phyloP scores from a whole-genome alignment of 2,329 filamentous ascomycete genomes.

The Fusarium beomiforme region DNA sequence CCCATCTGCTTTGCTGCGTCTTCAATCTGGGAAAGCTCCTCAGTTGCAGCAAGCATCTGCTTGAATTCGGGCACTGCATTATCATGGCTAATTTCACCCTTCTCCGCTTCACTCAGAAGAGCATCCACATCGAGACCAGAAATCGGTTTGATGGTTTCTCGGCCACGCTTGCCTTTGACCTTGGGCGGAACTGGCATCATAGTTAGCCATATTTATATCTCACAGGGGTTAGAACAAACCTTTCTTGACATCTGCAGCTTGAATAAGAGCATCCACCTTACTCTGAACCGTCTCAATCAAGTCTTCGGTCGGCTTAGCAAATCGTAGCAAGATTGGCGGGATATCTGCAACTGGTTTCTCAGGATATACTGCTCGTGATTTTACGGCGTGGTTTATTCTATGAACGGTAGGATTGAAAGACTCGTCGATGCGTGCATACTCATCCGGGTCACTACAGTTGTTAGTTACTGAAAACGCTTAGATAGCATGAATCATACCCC shows the following conservation, averaged over 20 bases:
- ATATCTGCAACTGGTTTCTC: slow-evolving; percentile 70
- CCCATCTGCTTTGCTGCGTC: slow-evolving; percentile 80
- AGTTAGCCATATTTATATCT: slow-evolving; percentile 24
- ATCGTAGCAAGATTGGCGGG: slow-evolving; percentile 74
- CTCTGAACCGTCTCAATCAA: slow-evolving; percentile 66
- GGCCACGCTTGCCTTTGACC: slow-evolving; percentile 75
- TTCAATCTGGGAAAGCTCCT: slow-evolving; percentile 69
- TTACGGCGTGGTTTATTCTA: slow-evolving; percentile 85
- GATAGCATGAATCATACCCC: slow-evolving; percentile 60
- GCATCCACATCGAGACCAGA: slow-evolving; percentile 89
- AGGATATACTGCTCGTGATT: slow-evolving; percentile 81
- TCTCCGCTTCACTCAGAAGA: slow-evolving; percentile 71
- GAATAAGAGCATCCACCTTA: slow-evolving; percentile 72
- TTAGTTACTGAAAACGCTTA: slow-evolving; percentile 21
- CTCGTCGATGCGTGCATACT: slow-evolving; percentile 83
- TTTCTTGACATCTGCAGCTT: slow-evolving; percentile 83
- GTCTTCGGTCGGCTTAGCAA: slow-evolving; percentile 75
- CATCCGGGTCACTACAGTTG: slow-evolving; percentile 55
- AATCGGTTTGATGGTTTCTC: slow-evolving; percentile 80
- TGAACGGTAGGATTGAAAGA: slow-evolving; percentile 89
- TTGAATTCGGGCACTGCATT: slow-evolving; percentile 95
- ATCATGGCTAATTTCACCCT: slow-evolving; percentile 60
- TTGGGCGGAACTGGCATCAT: slow-evolving; percentile 75
- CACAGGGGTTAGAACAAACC: slow-evolving; percentile 55
- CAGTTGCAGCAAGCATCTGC: slow-evolving; percentile 72